Evolutionary conservation across 371 early-diverging fungal genomes (phyloP), one percentile per base, ranked within the genome.

Genomic region (Syncephalastrum monosporum): DNA sequence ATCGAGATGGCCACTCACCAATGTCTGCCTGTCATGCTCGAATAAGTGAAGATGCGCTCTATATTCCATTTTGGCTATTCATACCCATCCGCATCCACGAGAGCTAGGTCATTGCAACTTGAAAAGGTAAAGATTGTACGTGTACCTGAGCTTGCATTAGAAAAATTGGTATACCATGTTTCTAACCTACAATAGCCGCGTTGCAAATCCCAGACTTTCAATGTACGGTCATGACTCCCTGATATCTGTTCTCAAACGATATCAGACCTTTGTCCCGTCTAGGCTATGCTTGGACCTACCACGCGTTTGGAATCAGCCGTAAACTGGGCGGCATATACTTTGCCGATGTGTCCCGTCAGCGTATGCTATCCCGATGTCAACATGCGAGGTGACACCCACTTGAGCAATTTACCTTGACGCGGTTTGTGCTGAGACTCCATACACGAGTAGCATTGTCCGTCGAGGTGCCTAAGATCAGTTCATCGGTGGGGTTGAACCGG

Each of bases 201-300:
- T 47, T 85, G 79, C 38, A 95, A 69, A 78, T 98, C 97, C 97
- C 97, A 98, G 4, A 96, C 76, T 75, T 97, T 98, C 17, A 97
- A 80, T 0, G 97, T 95, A 29, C 97, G 82, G 74, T 98, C 98
- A 65, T 98, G 96, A 55, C 96, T 94, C 54, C 94, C 95, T 0
- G 96, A 90, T 3, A 92, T 79, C 90, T 89, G 49, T 16, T 15
- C 4, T 7, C 27, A 24, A 24, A 47, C 29, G 17, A 15, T 8
- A 27, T 21, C 15, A 27, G 13, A 4, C 8, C 15, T 25, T 12
- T 44, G 5, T 21, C 3, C 4, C 8, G 15, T 23, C 25, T 13
- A n/a, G 5, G 27, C 4, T n/a, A 21, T 16, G 10, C 27, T 5
- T 2, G 0, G 12, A 55, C 70, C 65, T 75, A 93, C 92, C 60